phyloP scores from a whole-genome alignment of 192 early-diverging fungal species.

The Piromyces finnis region DNA sequence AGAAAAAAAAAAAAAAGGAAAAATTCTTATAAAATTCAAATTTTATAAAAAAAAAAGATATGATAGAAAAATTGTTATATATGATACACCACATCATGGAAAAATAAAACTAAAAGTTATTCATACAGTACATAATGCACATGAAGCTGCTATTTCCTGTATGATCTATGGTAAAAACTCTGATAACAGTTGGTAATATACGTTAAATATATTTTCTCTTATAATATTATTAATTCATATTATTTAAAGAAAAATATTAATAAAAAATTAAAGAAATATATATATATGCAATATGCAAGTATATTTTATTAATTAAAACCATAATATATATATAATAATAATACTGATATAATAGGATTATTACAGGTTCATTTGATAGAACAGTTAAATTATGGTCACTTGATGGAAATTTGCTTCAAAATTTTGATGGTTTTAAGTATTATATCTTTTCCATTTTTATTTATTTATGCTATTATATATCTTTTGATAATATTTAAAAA shows the following conservation, averaged over 20 bases:
- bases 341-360: constrained; percentile 14
- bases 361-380: constrained; percentile 39
- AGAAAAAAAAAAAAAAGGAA: background rate
- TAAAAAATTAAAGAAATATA: no score
- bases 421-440: constrained; percentile 30
- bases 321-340: no score
- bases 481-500: no score
- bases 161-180: constrained; percentile 41
- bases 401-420: constrained; percentile 36
- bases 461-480: no score
- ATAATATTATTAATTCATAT: no score
- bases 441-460: no score
- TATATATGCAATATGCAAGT: no score
- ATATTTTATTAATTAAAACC: no score
- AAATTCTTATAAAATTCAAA: background rate
- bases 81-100: constrained; percentile 36
- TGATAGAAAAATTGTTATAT: constrained; percentile 37
- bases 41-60: constrained; percentile 7
- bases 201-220: background rate
- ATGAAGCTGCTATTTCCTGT: constrained; percentile 41
- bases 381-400: constrained; percentile 41
- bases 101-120: constrained; percentile 22
- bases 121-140: constrained; percentile 21
- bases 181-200: constrained; percentile 33
- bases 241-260: no score